These are phyloP conservation scores for Penicillium sp. DNA, from an alignment of 2,329 filamentous ascomycete genomes.

Conservation along the genomic window DNA sequence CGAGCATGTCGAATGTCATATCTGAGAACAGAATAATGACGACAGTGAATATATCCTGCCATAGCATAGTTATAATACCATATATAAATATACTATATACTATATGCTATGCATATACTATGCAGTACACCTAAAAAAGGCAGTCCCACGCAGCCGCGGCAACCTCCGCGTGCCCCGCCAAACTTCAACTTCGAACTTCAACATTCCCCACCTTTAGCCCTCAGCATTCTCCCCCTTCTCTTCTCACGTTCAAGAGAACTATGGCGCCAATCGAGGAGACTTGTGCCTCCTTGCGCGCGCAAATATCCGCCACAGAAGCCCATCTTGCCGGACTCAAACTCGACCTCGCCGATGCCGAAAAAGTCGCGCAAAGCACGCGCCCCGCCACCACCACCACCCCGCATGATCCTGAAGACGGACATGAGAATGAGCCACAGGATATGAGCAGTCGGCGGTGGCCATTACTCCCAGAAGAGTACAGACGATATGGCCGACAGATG, in stretches of 20 bases:
- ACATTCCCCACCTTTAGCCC: too few species aligned
- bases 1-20: too few species aligned
- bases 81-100: too few species aligned
- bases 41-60: too few species aligned
- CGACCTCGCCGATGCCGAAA: slow-evolving; percentile 39
- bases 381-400: neutral
- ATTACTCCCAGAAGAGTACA: slow-evolving; percentile 73
- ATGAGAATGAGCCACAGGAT: neutral
- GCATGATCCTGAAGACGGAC: neutral
- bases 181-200: neutral
- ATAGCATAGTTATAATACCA: too few species aligned
- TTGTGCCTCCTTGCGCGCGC: slow-evolving; percentile 39
- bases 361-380: slow-evolving; percentile 21
- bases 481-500: slow-evolving; percentile 86
- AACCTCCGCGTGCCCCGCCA: too few species aligned
- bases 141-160: too few species aligned
- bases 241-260: neutral
- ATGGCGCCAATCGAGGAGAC: slow-evolving; percentile 28
- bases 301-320: slow-evolving; percentile 43
- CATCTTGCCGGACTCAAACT: slow-evolving; percentile 40
- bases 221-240: neutral
- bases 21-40: too few species aligned
- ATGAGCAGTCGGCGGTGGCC: slow-evolving; percentile 60
- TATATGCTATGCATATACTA: too few species aligned
- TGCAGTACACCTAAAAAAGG: too few species aligned